Conservation (phyloP, 495 filamentous ascomycete genomes). For the Corynascus novoguineensis region DNA sequence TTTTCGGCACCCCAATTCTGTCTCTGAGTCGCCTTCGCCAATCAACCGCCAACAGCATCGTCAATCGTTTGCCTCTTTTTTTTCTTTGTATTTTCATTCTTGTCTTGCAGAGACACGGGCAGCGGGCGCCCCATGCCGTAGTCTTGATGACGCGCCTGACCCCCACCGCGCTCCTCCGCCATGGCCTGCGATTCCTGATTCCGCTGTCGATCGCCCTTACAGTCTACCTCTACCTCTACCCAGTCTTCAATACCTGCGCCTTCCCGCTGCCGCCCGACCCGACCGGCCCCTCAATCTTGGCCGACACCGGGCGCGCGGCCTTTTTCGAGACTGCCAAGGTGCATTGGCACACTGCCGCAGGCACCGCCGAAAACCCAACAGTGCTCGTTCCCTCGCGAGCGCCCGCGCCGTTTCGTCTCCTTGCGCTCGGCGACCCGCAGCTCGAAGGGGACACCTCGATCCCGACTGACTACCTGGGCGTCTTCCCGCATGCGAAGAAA, state of each 20-base stretch:
- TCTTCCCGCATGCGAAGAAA: slow-evolving; percentile 52
- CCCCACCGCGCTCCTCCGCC: slow-evolving; percentile 54
- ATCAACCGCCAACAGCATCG: background rate
- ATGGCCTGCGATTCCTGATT: slow-evolving; percentile 58
- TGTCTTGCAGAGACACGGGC: slow-evolving; percentile 2
- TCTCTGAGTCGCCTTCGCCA: background rate
- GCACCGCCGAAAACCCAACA: slow-evolving; percentile 6
- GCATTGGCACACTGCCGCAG: slow-evolving; percentile 33
- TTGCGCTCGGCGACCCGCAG: slow-evolving; percentile 90
- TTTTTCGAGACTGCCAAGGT: slow-evolving; percentile 45
- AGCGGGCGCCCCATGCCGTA: slow-evolving; percentile 28
- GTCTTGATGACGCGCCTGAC: slow-evolving; percentile 49
- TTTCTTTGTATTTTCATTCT: slow-evolving; percentile 3
- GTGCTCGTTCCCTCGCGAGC: slow-evolving; percentile 27
- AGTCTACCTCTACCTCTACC: slow-evolving; percentile 83
- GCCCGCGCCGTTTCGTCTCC: slow-evolving; percentile 73
- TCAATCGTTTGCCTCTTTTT: background rate
- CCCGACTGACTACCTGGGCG: slow-evolving; percentile 52
- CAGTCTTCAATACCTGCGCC: slow-evolving; percentile 71
- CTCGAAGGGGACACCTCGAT: slow-evolving; percentile 89
- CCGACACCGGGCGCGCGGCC: slow-evolving; percentile 26
- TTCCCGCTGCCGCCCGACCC: slow-evolving; percentile 58
- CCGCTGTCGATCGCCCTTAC: slow-evolving; percentile 65
- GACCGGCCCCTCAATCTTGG: slow-evolving; percentile 10
- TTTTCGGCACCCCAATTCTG: background rate